These are phyloP conservation scores for Galerina sulciceps DNA, from an alignment of 768 basidiomycete genomes.

Conservation along the genomic window DNA sequence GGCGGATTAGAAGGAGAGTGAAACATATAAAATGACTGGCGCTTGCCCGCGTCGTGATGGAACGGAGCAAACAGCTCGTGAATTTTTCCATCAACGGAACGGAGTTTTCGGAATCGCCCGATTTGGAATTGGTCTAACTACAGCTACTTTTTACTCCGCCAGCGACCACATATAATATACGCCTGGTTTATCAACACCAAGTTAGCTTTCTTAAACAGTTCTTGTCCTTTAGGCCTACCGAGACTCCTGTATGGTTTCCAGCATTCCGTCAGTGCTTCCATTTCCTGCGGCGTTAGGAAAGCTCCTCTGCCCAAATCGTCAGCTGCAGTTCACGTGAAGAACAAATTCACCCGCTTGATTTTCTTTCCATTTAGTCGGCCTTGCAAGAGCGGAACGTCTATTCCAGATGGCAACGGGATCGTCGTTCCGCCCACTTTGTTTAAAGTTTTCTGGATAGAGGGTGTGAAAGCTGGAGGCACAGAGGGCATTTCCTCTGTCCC, in stretches of 20 bases:
- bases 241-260: conserved; percentile 88
- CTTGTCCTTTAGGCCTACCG: conserved; percentile 45
- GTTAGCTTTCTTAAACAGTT: not conserved
- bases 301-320: conserved; percentile 52
- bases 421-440: conserved; percentile 35
- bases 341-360: conserved; percentile 56
- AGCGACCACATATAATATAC: conserved; percentile 92
- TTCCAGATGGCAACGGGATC: conserved; percentile 57
- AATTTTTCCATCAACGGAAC: conserved; percentile 24
- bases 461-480: conserved; percentile 66
- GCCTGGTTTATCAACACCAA: conserved; percentile 38
- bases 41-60: conserved; percentile 8
- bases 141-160: conserved; percentile 32
- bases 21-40: conserved; percentile 8
- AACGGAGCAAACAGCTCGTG: conserved; percentile 17
- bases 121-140: conserved; percentile 9
- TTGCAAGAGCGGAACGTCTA: conserved; percentile 61
- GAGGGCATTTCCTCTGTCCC: conserved; percentile 34
- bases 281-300: conserved; percentile 79
- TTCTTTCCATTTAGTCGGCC: conserved; percentile 68
- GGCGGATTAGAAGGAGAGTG: conserved; percentile 8
- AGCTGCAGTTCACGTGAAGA: not conserved
- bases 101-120: conserved; percentile 20
- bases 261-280: conserved; percentile 72
- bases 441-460: conserved; percentile 64